Evolutionary conservation across 1,284 basidiomycete genomes (phyloP), one percentile per base, ranked within the genome.

Genomic region (Papiliotrema laurentii): DNA sequence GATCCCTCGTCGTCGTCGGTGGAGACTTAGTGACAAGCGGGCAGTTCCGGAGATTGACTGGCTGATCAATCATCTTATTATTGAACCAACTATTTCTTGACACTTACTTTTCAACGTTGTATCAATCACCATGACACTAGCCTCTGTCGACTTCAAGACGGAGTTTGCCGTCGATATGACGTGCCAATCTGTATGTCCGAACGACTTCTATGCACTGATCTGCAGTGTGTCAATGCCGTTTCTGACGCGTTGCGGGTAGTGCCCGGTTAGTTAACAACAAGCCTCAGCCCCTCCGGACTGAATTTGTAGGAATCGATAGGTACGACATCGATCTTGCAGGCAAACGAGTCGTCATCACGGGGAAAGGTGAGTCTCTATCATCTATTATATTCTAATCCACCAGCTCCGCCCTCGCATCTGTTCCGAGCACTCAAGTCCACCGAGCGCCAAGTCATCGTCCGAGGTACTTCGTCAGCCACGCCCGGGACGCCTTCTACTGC

Each of bases 161-260:
- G 72, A 74, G 54, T 74, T 74, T 43, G 72, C 72, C 45, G 72
- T 74, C 51, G 72, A 74, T 53, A 73, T 74, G 72, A 74, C 72
- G 4, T 74, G 72, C 50, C 64, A 74, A 49, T 68, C 58, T 37
- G 70, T 71, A 37, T 48, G 68, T 55, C 34, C 19, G 33, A 18
- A 10, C 39, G 5, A 16, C 13, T 45, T 11, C 34, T 35, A 11
- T 39, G n/a, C 4, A 9, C 47, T 43, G n/a, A 37, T 33, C 4
- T n/a, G 6, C 48, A 72, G 70, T 75, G 74, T 51, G 74, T 75
- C 30, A 56, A 64, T 25, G 64, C 69, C 5, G 70, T 74, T 6
- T 56, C 64, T 33, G 49, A 53, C 0, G 64, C 69, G 7, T 55
- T 75, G 22, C 44, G 55, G 25, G 58, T 61, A 42, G 39, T 71